These are phyloP conservation scores for Aureobasidium sp. DNA, from an alignment of 2,329 filamentous ascomycete genomes.

Conservation along the genomic window DNA sequence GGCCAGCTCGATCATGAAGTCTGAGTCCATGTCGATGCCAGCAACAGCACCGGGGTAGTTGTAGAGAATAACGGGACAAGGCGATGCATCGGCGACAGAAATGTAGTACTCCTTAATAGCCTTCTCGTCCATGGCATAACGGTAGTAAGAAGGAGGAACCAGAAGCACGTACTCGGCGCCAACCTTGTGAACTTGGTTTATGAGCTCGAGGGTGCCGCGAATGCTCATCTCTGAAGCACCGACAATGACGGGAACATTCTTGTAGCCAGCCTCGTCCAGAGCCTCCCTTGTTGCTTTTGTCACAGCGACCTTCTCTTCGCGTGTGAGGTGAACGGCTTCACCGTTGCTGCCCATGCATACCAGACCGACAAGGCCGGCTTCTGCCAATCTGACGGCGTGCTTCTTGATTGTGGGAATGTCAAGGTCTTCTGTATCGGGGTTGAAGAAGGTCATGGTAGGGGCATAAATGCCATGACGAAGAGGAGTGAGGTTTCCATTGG, in stretches of 20 bases:
- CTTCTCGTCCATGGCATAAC: slow-evolving; percentile 65
- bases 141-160: slow-evolving; percentile 78
- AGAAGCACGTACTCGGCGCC: slow-evolving; percentile 76
- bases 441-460: slow-evolving; percentile 86
- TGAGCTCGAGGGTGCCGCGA: slow-evolving; percentile 69
- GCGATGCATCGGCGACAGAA: slow-evolving; percentile 66
- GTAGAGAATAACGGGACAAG: slow-evolving; percentile 76
- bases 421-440: slow-evolving; percentile 74
- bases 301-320: slow-evolving; percentile 67
- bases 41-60: slow-evolving; percentile 86
- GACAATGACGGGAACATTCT: slow-evolving; percentile 69
- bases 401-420: slow-evolving; percentile 73
- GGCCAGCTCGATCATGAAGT: slow-evolving; percentile 75
- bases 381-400: slow-evolving; percentile 70
- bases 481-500: slow-evolving; percentile 38
- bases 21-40: slow-evolving; percentile 84
- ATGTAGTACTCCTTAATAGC: slow-evolving; percentile 67
- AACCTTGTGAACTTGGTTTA: slow-evolving; percentile 56
- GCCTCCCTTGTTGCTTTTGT: slow-evolving; percentile 73
- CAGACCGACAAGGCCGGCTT: slow-evolving; percentile 71
- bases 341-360: slow-evolving; percentile 88
- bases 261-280: slow-evolving; percentile 72
- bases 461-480: slow-evolving; percentile 79
- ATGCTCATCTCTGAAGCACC: slow-evolving; percentile 78
- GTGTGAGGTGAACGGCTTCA: slow-evolving; percentile 77